Evolutionary conservation across 179 eudicot genomes (phyloP), one percentile per base, ranked within the genome.

Genomic region (Heliamphora pulchella): DNA sequence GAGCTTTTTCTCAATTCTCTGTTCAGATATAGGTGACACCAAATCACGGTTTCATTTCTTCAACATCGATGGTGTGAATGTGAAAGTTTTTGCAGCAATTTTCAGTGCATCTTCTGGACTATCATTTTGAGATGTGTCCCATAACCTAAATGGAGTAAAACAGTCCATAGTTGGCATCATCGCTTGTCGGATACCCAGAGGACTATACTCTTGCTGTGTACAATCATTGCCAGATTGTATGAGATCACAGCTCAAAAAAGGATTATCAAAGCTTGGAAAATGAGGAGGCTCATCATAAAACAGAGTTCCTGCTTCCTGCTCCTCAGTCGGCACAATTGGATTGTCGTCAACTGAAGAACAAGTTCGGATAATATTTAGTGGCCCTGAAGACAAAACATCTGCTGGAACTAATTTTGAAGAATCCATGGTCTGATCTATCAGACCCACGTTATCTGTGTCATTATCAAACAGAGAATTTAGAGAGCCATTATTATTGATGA

Each of bases 171-270:
- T 86, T 70, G 94, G 87, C 88, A 89, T 89, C 93, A 92, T 88
- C 79, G 92, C 81, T 79, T 91, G 92, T n/a, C 99, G 94, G 65
- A 92, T 91, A 55, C 99, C 99, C 72, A 96, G 94, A 78, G 98
- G 98, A 85, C 99, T 96, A 84, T 82, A 96, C 61, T 96, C 99
- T 83, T 88, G 96, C 75, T 85, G 93, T 61, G 72, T 83, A 81
- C 31, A 31, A 31, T 96, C 96, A 78, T 81, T 76, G 73, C 91
- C 88, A 57, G 93, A 85, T 70, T 89, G 98, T 67, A 89, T 86
- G 50, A 96, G 94, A 90, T 96, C 99, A 84, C 99, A 96, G 80
- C 94, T 92, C 54, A 92, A 87, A 80, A 96, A 96, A 55, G 99
- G 99, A 78, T 94, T 79, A 75, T 96, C 99, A 81, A 96, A 86